Evolutionary conservation across 2,329 filamentous ascomycete species (phyloP).

Genomic region (Knufia petricola): DNA sequence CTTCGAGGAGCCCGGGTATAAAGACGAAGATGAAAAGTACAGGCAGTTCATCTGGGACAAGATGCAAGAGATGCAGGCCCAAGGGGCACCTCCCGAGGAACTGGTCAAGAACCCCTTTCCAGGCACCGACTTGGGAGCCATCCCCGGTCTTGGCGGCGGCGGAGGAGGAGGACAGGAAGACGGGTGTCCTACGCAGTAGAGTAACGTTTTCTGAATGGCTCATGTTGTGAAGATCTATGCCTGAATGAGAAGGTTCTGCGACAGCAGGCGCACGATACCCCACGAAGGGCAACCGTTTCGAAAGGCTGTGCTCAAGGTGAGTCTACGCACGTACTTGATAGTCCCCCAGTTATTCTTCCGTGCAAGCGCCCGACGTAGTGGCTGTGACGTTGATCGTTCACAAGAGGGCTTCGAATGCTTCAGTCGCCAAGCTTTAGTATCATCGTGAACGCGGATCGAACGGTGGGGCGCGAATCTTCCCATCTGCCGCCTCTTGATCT

Average conservation of each 20-base stretch:
- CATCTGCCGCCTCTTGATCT: not conserved
- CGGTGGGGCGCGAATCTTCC: not conserved
- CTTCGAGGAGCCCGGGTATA: conserved; percentile 75
- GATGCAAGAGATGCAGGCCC: conserved; percentile 99
- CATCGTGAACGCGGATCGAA: not conserved
- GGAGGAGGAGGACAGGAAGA: conserved; percentile 55
- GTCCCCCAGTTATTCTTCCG: too few relatives aligned
- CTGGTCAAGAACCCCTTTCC: conserved; percentile 50
- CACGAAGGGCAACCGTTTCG: not conserved
- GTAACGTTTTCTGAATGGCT: conserved; percentile 3
- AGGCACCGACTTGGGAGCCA: conserved; percentile 47
- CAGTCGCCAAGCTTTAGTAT: not conserved
- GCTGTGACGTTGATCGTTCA: too few relatives aligned
- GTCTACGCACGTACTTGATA: too few relatives aligned
- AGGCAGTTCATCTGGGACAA: conserved; percentile 89
- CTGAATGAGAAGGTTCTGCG: not conserved
- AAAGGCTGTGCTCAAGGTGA: not conserved
- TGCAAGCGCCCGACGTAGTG: too few relatives aligned
- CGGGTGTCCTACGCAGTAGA: conserved; percentile 49
- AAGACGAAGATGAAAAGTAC: conserved; percentile 70
- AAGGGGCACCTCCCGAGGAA: conserved; percentile 81
- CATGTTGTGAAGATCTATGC: not conserved
- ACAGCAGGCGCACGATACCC: not conserved
- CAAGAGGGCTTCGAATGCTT: too few relatives aligned
- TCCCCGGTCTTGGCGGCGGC: conserved; percentile 53